phyloP scores from a whole-genome alignment of 179 eudicot genomes.

The Patellifolia procumbens region DNA sequence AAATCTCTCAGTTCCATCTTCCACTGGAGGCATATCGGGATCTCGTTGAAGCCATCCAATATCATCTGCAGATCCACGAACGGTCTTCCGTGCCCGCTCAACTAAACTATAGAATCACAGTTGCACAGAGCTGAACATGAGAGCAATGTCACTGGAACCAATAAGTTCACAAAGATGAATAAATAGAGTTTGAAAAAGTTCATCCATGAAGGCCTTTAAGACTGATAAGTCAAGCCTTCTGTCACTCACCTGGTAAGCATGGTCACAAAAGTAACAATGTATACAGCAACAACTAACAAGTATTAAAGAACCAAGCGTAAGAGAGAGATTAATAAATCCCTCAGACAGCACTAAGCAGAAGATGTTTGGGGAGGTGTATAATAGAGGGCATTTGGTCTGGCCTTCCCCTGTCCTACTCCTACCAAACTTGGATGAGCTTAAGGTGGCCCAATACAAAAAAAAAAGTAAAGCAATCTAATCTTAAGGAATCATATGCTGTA shows the following conservation, averaged over 20 bases:
- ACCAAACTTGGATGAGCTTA: not conserved
- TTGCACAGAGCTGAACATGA: constrained; percentile 13
- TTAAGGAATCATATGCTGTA: constrained; percentile 18
- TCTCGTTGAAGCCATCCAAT: constrained; percentile 93
- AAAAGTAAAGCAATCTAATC: constrained; percentile 11
- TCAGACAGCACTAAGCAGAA: not conserved
- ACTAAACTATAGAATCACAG: constrained; percentile 55
- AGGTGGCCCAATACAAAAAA: not conserved
- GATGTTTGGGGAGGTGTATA: not conserved
- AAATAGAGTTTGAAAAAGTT: not conserved
- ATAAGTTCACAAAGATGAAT: not conserved
- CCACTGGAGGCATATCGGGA: constrained; percentile 79
- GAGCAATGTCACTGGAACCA: constrained; percentile 14
- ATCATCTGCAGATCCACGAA: constrained; percentile 93
- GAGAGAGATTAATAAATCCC: constrained; percentile 1
- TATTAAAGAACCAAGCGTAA: not conserved
- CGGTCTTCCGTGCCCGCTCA: constrained; percentile 75
- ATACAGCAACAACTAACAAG: not conserved
- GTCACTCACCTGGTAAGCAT: constrained; percentile 9
- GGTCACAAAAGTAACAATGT: not conserved
- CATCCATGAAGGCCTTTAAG: not conserved
- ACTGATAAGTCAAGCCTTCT: not conserved
- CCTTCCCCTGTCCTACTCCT: not conserved
- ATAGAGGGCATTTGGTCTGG: not conserved
- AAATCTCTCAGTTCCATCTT: constrained; percentile 90